Evolutionary conservation across 345 rosid genomes (phyloP).

Genomic region (Rhodamnia argentea): DNA sequence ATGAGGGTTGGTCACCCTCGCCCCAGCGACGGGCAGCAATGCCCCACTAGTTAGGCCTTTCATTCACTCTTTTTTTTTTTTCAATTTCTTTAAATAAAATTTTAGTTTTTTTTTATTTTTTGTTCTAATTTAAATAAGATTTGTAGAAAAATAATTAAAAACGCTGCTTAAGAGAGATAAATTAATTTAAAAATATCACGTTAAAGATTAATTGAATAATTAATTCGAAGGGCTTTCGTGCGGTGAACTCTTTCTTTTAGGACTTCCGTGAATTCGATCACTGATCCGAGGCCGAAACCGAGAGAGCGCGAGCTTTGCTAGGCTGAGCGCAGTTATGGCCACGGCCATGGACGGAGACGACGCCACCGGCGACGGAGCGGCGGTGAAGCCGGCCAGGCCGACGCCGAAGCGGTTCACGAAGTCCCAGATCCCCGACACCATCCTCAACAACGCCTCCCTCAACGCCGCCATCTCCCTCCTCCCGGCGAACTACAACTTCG

Average conservation of each 20-base stretch:
- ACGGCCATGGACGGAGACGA: neutral
- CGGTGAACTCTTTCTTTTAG: neutral
- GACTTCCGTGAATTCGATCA: neutral
- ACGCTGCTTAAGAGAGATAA: no score
- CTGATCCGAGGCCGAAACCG: neutral
- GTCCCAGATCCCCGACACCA: constrained; percentile 77
- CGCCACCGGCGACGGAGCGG: neutral
- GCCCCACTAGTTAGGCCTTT: no score
- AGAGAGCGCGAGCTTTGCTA: neutral
- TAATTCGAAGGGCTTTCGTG: neutral
- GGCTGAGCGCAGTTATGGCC: neutral
- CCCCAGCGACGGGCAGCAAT: no score
- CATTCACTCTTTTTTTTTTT: no score
- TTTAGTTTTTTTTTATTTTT: no score
- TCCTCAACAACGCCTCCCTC: constrained; percentile 61
- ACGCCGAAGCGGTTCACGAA: constrained; percentile 78
- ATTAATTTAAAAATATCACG: no score
- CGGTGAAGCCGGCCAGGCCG: constrained; percentile 17
- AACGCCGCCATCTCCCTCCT: constrained; percentile 73
- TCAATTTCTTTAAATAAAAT: no score
- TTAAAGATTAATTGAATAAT: no score
- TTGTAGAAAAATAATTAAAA: no score
- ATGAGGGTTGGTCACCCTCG: no score
- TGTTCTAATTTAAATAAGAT: no score
- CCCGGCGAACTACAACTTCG: constrained; percentile 77